Base-by-base conservation (phyloP, 345 rosid genomes). In the Syzygium aromaticum region DNA sequence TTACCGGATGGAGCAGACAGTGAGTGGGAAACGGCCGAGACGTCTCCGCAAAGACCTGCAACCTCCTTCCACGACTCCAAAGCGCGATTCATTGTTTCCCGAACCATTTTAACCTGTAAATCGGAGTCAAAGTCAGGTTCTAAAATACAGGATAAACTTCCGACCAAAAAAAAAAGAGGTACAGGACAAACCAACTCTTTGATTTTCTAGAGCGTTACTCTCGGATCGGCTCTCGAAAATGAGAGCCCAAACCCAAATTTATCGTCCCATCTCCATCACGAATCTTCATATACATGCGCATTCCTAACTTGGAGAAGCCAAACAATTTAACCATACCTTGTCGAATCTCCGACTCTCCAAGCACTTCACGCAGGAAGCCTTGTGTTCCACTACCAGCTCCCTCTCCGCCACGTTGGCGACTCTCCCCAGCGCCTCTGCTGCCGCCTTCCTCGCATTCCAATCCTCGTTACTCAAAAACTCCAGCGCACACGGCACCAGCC, bases 361-460 rank as follows among this genome's bases (percentile, higher is more conserved):
- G 89, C 93, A 90, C 84, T 84, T 64, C 87, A 95, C 84, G 86
- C 94, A 95, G 6, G 91, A 64, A 30, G 89, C 91, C 90, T 91
- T 94, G 85, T 92, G 92, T 88, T 91, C 91, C 46, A 88, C 88
- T 11, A 96, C 98, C 77, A 95, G 85, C 54, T 95, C 93, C 88
- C 87, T 91, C 86, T 95, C 99, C 15, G 80, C 94, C 40, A 27
- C 85, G 46, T 85, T 14, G 22, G 96, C 96, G 38, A 98, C 93
- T 89, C 90, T 96, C 86, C 95, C 96, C 89, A 98, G 88, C 1
- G 94, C 93, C 91, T 98, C 99, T 3, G 99, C 96, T 3, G 99
- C 98, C 0, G 98, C 95, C 90, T 96, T 98, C 64, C 99, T 95
- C 57, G 96, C 92, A 53, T 94, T 90, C 99, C 99, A 98, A 84